Evolutionary conservation across 805 yeast species (phyloP), one percentile per base, ranked within the genome.

Genomic region (Spathaspora passalidarum): DNA sequence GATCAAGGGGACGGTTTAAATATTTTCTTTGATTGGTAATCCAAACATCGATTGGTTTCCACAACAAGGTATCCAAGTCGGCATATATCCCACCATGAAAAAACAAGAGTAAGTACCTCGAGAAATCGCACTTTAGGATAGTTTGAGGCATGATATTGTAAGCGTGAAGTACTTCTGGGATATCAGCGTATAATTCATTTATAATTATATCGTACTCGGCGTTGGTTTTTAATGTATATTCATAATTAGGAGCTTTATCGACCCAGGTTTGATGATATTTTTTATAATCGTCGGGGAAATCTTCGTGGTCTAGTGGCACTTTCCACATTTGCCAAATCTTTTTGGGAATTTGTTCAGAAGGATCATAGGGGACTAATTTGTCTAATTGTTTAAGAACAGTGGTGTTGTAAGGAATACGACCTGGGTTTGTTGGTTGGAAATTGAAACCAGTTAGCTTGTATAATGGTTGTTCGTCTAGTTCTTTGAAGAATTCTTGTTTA

Each of bases 21-120:
- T 64, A 45, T 10, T 50, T 63, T 29, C 45, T 55, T 46, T 73
- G 65, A 34, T 66, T 62, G 0, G 92, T 80, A n/a, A 84, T 69
- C 98, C 99, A 94, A 17, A 70, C 56, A 17, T 77, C 76, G 9
- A 90, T 70, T 0, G 92, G 84, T 63, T 88, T 86, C 47, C 92
- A 68, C 20, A 84, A 78, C 35, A 72, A 61, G 0, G 99, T 94
- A 63, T 94, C 99, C 50, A 91, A 84, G 60, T 94, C 99, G 2
- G 95, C 78, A 61, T 92, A 92, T 1, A 88, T 82, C 1, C 99
- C 99, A 9, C 99, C 99, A 42, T 94, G 73, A 6, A 97, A 96
- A 60, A 77, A 85, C 19, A 94, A 68, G 16, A 94, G 81, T 56
- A 94, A 71, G 64, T 94, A 94, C 49, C 98, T 73, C 73, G 94